phyloP scores from a whole-genome alignment of 306 rosid genomes.

The Medicago lupulina region DNA sequence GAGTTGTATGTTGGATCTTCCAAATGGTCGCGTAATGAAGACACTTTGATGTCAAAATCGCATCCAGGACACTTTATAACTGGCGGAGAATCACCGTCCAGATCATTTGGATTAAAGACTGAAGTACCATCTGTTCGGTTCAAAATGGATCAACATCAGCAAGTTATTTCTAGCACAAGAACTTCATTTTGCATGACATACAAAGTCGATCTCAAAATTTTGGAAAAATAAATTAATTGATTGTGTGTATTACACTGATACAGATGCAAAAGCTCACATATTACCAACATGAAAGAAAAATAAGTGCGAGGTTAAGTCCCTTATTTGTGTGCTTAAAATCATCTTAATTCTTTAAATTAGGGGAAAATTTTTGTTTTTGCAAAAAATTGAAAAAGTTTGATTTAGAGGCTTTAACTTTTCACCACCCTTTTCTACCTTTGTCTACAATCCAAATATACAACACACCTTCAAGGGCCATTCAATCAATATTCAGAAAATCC shows the following conservation, averaged over 20 bases:
- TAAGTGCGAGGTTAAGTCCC: too few species aligned
- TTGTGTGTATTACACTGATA: conserved; percentile 4
- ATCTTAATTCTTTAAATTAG: conserved; percentile 7
- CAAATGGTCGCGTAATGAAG: conserved; percentile 55
- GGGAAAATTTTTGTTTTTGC: neutral
- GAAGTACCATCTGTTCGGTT: conserved; percentile 47
- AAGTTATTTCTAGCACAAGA: conserved; percentile 29
- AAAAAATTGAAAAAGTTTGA: conserved; percentile 4
- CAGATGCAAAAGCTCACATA: neutral
- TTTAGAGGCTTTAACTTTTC: conserved; percentile 9
- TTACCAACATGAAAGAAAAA: too few species aligned
- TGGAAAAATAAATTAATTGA: conserved; percentile 9
- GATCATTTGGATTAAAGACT: conserved; percentile 52
- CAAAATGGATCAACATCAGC: conserved; percentile 21
- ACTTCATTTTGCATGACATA: conserved; percentile 26
- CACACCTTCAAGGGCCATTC: too few species aligned
- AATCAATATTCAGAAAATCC: conserved; percentile 7
- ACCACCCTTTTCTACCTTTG: too few species aligned
- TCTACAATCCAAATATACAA: conserved; percentile 5
- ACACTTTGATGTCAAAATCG: conserved; percentile 63
- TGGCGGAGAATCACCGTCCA: conserved; percentile 61
- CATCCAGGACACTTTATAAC: conserved; percentile 73
- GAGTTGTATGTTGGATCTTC: conserved; percentile 66
- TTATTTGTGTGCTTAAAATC: neutral
- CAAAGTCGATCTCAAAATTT: conserved; percentile 35